Conservation (phyloP, 257 asterid species). For the Jaltomata sinuosa region DNA sequence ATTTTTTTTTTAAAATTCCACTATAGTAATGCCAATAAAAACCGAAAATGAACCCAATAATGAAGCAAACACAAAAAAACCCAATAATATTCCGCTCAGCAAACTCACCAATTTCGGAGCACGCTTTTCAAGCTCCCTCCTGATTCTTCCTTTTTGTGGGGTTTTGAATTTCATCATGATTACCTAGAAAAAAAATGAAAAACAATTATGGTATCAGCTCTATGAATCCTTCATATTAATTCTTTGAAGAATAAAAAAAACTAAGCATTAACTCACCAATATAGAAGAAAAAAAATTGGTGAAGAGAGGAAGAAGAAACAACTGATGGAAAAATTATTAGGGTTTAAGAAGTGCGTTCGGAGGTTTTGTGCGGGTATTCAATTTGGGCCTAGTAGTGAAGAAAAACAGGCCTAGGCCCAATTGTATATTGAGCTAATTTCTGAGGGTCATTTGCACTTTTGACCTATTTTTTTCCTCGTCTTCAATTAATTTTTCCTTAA, state of each 20-base stretch:
- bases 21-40: neutral
- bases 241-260: neutral
- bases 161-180: neutral
- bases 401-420: neutral
- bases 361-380: neutral
- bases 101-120: conserved; percentile 58
- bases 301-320: neutral
- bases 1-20: neutral
- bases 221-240: neutral
- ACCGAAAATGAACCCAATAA: neutral
- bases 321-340: neutral
- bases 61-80: neutral
- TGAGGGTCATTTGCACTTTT: too few species aligned
- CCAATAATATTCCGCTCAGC: neutral
- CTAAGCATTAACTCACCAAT: neutral
- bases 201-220: neutral
- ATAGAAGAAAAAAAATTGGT: neutral
- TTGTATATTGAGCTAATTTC: neutral
- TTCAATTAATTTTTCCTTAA: too few species aligned
- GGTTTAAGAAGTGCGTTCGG: neutral
- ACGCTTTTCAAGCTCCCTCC: neutral
- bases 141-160: neutral
- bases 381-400: neutral
- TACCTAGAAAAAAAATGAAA: neutral
- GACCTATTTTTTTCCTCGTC: too few species aligned